phyloP scores from a whole-genome alignment of 2,329 filamentous ascomycete genomes.

The Talaromyces piceae region DNA sequence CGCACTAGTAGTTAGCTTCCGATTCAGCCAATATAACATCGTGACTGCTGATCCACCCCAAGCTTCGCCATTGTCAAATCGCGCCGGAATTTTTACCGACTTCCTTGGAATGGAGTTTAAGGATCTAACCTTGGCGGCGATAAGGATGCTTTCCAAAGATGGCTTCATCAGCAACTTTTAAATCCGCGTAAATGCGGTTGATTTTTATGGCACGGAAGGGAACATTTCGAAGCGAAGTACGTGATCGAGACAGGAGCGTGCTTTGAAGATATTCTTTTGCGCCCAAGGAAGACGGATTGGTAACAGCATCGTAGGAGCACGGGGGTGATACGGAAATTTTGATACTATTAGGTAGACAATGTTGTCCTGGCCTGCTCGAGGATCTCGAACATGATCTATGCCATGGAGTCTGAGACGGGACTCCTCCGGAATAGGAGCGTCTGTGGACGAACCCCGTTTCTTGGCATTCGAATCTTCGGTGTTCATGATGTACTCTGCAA shows the following conservation, averaged over 20 bases:
- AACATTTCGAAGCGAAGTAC: constrained; percentile 5
- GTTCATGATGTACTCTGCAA: constrained; percentile 3
- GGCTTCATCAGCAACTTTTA: not conserved
- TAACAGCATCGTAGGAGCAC: not conserved
- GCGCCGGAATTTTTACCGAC: not conserved
- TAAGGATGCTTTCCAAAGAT: not conserved
- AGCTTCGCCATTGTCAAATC: not conserved
- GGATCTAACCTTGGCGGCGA: not conserved
- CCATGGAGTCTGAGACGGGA: constrained; percentile 4
- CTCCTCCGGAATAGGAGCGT: not conserved
- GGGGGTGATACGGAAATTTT: constrained; percentile 2
- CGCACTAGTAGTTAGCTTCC: constrained; percentile 7
- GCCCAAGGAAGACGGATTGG: not conserved
- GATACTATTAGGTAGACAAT: constrained; percentile 4
- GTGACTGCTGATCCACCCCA: not conserved
- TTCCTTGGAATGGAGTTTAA: not conserved
- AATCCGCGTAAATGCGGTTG: not conserved
- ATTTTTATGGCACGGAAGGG: not conserved
- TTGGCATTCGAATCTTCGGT: not conserved
- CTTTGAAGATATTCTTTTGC: not conserved
- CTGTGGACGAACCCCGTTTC: not conserved
- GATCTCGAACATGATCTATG: not conserved
- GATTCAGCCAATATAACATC: not conserved
- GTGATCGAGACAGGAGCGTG: constrained; percentile 1
- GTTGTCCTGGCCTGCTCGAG: not conserved